Percentiles rank a stretch among this genome's conserved stretches.
Evolutionary conservation across 164 flowering plant species (phyloP).

Genomic region (Annona cherimola): DNA sequence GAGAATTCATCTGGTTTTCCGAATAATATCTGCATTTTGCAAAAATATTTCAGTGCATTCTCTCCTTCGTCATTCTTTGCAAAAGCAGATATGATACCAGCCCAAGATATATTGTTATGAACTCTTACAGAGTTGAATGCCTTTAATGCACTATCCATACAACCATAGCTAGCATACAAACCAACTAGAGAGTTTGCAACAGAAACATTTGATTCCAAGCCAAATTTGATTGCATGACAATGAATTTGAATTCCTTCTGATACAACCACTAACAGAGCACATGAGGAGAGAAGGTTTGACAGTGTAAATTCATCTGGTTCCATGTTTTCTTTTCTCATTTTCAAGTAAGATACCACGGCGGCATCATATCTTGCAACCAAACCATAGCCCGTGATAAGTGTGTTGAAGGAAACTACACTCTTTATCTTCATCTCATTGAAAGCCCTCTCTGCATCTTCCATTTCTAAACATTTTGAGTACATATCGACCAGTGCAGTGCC

Average conservation of each 20-base stretch:
- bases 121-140: conserved; percentile 1
- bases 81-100: conserved; percentile 12
- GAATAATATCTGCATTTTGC: conserved; percentile 1
- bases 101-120: conserved; percentile 8
- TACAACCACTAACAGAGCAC: background rate
- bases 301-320: conserved; percentile 9
- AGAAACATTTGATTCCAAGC: conserved; percentile 7
- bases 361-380: conserved; percentile 1
- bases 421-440: conserved; percentile 6
- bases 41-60: conserved; percentile 3
- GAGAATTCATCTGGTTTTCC: conserved; percentile 7
- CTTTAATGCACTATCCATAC: conserved; percentile 5
- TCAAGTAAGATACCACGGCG: background rate
- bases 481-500: conserved; percentile 13
- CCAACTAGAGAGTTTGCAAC: conserved; percentile 11
- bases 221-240: conserved; percentile 8
- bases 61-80: conserved; percentile 2
- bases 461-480: conserved; percentile 5
- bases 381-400: conserved; percentile 8
- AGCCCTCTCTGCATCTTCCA: conserved; percentile 5
- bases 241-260: conserved; percentile 11
- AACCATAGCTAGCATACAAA: conserved; percentile 4
- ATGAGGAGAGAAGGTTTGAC: conserved; percentile 8
- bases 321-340: conserved; percentile 6
- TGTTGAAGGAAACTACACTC: conserved; percentile 11